phyloP scores from a whole-genome alignment of 495 filamentous ascomycete species.

The Beverwykella pulmonaria region DNA sequence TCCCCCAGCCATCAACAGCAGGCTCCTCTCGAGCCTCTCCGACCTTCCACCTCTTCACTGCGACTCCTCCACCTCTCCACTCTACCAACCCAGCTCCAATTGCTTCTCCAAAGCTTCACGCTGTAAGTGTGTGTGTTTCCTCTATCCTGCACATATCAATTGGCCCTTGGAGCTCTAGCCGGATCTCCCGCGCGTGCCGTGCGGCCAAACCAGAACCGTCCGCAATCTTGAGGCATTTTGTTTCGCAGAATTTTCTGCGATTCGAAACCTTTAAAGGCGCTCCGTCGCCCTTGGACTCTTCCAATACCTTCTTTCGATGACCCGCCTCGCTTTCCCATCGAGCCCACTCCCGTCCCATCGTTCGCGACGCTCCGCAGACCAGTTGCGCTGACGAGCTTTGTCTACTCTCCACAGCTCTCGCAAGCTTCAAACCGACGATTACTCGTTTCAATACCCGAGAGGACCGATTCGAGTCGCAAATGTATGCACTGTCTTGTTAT shows the following conservation, averaged over 20 bases:
- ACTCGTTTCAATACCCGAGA: constrained; percentile 1
- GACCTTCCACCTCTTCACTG: neutral
- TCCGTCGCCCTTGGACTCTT: neutral
- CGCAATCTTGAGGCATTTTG: constrained; percentile 25
- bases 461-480: constrained; percentile 19
- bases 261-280: constrained; percentile 19
- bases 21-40: constrained; percentile 19
- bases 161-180: constrained; percentile 9
- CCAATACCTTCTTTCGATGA: constrained; percentile 1
- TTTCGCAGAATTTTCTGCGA: constrained; percentile 17
- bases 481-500: constrained; percentile 13
- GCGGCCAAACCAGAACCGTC: constrained; percentile 20
- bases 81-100: constrained; percentile 11
- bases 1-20: constrained; percentile 18
- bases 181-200: constrained; percentile 21
- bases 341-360: neutral
- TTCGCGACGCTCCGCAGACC: constrained; percentile 6
- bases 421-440: constrained; percentile 23
- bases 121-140: constrained; percentile 18
- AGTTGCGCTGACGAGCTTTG: constrained; percentile 27
- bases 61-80: constrained; percentile 22
- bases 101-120: constrained; percentile 12
- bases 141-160: neutral
- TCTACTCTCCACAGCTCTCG: constrained; percentile 17
- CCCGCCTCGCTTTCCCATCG: neutral